Evolutionary conservation across 192 early-diverging fungal genomes (phyloP).

Genomic region (Coemansia javaensis): DNA sequence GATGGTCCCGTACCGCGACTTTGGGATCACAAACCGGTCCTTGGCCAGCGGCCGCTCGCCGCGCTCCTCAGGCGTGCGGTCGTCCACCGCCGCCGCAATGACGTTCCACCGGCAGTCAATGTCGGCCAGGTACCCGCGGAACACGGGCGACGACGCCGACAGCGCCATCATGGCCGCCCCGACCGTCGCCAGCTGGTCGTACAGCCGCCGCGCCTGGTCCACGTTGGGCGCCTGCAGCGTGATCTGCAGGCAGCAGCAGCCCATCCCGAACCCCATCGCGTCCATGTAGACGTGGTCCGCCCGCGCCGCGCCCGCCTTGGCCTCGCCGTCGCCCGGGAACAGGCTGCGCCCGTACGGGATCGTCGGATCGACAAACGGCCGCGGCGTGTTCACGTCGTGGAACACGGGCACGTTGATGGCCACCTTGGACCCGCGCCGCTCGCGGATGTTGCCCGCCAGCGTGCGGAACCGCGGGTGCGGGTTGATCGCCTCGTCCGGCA

Average conservation of each 20-base stretch:
- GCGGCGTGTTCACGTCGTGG: constrained; percentile 84
- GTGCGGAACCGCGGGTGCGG: constrained; percentile 91
- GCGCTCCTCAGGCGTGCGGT: constrained; percentile 87
- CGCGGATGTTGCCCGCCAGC: constrained; percentile 88
- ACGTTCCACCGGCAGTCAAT: constrained; percentile 98
- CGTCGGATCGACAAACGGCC: constrained; percentile 77
- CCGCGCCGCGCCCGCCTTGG: constrained; percentile 69
- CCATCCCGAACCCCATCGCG: constrained; percentile 98
- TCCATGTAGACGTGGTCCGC: constrained; percentile 97
- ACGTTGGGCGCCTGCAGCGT: constrained; percentile 95
- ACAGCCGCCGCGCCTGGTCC: constrained; percentile 84
- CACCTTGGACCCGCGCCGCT: constrained; percentile 90
- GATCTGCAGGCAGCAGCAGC: constrained; percentile 95
- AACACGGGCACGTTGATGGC: constrained; percentile 95
- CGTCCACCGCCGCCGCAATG: constrained; percentile 88
- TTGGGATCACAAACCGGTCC: constrained; percentile 78
- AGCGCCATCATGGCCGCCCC: constrained; percentile 94
- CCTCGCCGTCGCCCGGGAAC: constrained; percentile 66
- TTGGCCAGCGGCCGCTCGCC: constrained; percentile 68
- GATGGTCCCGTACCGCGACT: constrained; percentile 95
- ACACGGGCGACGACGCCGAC: constrained; percentile 87
- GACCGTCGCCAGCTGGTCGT: constrained; percentile 90
- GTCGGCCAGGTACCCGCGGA: constrained; percentile 90
- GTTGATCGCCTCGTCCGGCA: constrained; percentile 92
- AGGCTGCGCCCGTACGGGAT: constrained; percentile 59